Evolutionary conservation across 202 grass and related monocot species (phyloP), one percentile per base, ranked within the genome.

Genomic region (Dendrocalamus latiflorus): DNA sequence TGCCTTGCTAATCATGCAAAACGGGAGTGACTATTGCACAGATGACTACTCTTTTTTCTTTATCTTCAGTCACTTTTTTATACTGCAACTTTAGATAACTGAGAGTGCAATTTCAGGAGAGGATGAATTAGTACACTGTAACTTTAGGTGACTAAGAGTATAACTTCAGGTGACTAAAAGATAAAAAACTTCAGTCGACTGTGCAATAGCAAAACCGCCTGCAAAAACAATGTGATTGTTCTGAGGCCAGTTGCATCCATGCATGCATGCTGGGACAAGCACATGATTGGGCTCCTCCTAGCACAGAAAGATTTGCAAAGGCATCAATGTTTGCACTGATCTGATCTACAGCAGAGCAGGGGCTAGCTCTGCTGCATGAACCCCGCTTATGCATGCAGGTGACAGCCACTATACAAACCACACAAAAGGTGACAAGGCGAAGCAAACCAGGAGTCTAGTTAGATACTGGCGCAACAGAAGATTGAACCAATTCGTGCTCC

Each of bases 241-340:
- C 82, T 26, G 51, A 78, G 76, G 64, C 42, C 74, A 47, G 68
- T 63, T 74, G 75, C 80, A 72, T 82, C 58, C 21, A 30, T 78
- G 73, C 59, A 65, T 53, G 61, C 43, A 76, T 41, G 44, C 20
- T 61, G 85, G 70, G 75, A 62, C 59, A 65, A 47, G 80, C 84
- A 81, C 76, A 92, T 84, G 80, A 78, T 87, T 59, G 21, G 71
- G 70, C n/a, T n/a, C n/a, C 69, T 88, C 77, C 82, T 49, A 47
- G 62, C 77, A 49, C 75, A 66, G 74, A 64, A 68, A 63, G 73
- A 86, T 80, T 88, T 80, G 80, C 68, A 76, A 83, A 86, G 55
- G 76, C 81, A 63, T 92, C 69, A 89, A 68, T 91, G 85, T 75
- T 60, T 34, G 68, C 48, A 57, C 67, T 85, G 81, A 88, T 91